Percentiles rank a stretch among this genome's conserved stretches.
phyloP scores from a whole-genome alignment of 805 yeast species.

The Wickerhamiella spandovensis region DNA sequence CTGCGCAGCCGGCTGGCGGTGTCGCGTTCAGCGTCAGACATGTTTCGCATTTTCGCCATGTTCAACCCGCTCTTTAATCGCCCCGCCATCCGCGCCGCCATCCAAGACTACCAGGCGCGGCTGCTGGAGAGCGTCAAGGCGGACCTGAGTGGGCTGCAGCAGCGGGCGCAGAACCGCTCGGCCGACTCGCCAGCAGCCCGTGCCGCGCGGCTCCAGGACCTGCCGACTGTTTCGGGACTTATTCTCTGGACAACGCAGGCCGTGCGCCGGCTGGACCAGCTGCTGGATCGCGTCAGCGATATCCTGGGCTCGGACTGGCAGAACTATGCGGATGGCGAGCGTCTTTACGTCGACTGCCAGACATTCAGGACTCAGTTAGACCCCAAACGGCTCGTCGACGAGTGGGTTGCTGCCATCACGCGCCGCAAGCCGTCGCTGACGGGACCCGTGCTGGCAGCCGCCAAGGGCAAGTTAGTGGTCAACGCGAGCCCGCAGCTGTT shows the following conservation, averaged over 20 bases:
- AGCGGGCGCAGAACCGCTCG: conserved; percentile 27
- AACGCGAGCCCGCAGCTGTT: conserved; percentile 38
- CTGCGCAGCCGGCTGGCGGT: conserved; percentile 29
- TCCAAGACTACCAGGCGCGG: conserved; percentile 44
- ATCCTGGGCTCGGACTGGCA: conserved; percentile 52
- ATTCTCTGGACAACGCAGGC: conserved; percentile 44
- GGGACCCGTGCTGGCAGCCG: conserved; percentile 31
- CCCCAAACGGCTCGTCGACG: conserved; percentile 28
- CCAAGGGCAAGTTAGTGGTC: conserved; percentile 26
- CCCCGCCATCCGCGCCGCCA: conserved; percentile 42
- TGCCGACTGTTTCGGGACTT: conserved; percentile 36
- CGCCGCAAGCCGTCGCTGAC: conserved; percentile 11
- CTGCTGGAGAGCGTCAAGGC: conserved; percentile 35
- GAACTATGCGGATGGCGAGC: conserved; percentile 51
- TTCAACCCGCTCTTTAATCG: conserved; percentile 38
- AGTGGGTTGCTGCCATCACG: conserved; percentile 35
- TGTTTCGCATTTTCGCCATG: conserved; percentile 38
- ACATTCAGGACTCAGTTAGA: conserved; percentile 36
- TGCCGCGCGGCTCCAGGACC: conserved; percentile 27
- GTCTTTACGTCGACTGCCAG: conserved; percentile 38
- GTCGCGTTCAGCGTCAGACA: conserved; percentile 30
- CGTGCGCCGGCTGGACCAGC: conserved; percentile 29
- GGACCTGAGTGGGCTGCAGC: conserved; percentile 34
- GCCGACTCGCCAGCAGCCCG: conserved; percentile 22
- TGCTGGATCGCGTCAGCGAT: conserved; percentile 34